Base-by-base conservation (phyloP, 2,329 filamentous ascomycete species). In the Colletotrichum incanum region DNA sequence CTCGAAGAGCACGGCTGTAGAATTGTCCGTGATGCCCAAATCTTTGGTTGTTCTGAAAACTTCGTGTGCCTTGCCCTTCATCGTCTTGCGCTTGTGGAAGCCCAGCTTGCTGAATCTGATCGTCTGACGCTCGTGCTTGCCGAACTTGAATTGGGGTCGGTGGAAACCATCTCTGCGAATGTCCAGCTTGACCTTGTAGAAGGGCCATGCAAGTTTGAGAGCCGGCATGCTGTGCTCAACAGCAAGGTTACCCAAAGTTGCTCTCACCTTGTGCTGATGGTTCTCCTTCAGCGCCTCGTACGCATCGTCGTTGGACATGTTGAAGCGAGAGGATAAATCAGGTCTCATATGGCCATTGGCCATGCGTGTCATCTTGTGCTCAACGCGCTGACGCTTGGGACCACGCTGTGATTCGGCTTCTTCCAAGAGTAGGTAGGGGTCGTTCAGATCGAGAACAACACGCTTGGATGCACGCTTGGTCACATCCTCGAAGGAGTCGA, bases 201-300 rank as follows among this genome's bases (percentile, higher is more conserved):
- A 98, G 49, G 96, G 96, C 90, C 94, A 98, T 74, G 97, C 94
- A 50, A 99, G 85, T 79, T 96, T 95, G 78, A 96, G 87, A 14
- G 96, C 96, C 20, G 96, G 96, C 86, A 98, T 87, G 81, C 94
- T 95, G 84, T 99, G 96, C 80, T 99, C 96, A 52, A 99, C 92
- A n/a, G 93, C 92, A 74, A 98, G 91, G 78, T 95, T 96, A 56
- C 95, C 94, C 73, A 99, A 90, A 1, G 94, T 97, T 64, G 95
- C 96, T 76, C 96, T 92, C 73, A 99, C 94, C 82, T 98, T 98
- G 87, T 94, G 95, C 83, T 97, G 94, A 79, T 97, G 95, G 79
- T 98, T 98, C 82, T 98, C 95, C 82, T 98, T 98, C 55, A 99
- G 89, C 72, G 95, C 91, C 79, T 98, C 95, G 80, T 99, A 99